These are phyloP conservation scores for Eucalyptus dawsonii DNA, from an alignment of 345 rosid genomes.

Conservation along the genomic window DNA sequence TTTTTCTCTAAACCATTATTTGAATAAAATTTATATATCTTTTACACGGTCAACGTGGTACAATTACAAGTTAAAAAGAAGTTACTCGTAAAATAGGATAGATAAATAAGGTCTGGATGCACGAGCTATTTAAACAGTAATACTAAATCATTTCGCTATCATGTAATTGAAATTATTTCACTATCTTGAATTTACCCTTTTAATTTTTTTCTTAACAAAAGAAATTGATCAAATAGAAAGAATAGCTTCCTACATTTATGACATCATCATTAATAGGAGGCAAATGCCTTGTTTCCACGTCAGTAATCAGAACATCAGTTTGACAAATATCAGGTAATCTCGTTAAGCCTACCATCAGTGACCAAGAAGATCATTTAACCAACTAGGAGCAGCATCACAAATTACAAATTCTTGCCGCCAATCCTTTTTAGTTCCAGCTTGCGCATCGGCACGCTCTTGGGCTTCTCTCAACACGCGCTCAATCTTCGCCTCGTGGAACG, in stretches of 20 bases:
- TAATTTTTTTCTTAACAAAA: background rate
- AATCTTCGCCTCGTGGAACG: background rate
- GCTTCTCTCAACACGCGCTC: background rate
- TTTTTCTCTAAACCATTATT: background rate
- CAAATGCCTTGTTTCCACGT: background rate
- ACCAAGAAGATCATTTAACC: background rate
- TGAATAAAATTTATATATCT: background rate
- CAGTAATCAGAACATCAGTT: background rate
- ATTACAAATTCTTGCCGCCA: background rate
- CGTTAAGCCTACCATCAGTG: background rate
- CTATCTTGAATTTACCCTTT: background rate
- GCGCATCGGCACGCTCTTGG: background rate
- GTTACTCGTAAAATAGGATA: background rate
- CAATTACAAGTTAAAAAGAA: background rate
- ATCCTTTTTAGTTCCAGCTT: background rate
- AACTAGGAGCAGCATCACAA: background rate
- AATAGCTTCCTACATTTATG: background rate
- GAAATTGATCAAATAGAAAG: background rate
- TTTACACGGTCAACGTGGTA: fast-evolving
- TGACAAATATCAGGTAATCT: background rate
- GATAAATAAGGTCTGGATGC: background rate
- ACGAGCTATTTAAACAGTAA: background rate
- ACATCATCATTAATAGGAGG: background rate
- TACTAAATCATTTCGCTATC: background rate
- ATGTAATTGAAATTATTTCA: background rate